These are phyloP conservation scores for Malus hybrid DNA, from an alignment of 331 rosid genomes.

Conservation along the genomic window DNA sequence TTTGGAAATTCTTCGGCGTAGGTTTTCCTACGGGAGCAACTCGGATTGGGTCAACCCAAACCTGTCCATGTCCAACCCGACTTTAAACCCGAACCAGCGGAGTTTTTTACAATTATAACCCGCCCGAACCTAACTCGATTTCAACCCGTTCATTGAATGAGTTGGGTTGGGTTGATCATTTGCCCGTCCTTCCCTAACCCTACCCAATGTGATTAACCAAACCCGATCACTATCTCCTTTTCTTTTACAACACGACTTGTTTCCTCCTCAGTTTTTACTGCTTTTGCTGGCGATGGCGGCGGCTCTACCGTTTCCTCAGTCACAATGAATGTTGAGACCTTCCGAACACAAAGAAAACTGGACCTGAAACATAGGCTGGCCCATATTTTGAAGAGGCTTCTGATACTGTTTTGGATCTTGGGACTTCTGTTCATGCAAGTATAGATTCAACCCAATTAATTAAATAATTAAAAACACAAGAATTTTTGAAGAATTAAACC, in stretches of 20 bases:
- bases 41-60: no score
- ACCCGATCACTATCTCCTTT: constrained; percentile 34
- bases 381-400: constrained; percentile 57
- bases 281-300: constrained; percentile 5
- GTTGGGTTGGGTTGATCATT: no score
- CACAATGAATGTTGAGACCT: constrained; percentile 49
- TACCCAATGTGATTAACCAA: no score
- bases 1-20: constrained; percentile 23
- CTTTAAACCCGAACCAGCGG: no score
- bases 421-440: constrained; percentile 45
- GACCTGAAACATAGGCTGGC: constrained; percentile 42
- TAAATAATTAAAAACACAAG: neutral
- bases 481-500: neutral
- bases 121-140: no score
- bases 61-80: no score
- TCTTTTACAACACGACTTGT: constrained; percentile 16
- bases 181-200: no score
- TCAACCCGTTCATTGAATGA: no score
- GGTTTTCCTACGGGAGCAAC: constrained; percentile 31
- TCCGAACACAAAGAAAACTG: constrained; percentile 52
- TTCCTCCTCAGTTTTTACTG: constrained; percentile 22
- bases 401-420: constrained; percentile 54
- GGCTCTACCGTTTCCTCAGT: constrained; percentile 35
- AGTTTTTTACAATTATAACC: no score
- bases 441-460: neutral